Evolutionary conservation across 805 yeast genomes (phyloP), one percentile per base, ranked within the genome.

Genomic region (Maudiozyma bulderi): DNA sequence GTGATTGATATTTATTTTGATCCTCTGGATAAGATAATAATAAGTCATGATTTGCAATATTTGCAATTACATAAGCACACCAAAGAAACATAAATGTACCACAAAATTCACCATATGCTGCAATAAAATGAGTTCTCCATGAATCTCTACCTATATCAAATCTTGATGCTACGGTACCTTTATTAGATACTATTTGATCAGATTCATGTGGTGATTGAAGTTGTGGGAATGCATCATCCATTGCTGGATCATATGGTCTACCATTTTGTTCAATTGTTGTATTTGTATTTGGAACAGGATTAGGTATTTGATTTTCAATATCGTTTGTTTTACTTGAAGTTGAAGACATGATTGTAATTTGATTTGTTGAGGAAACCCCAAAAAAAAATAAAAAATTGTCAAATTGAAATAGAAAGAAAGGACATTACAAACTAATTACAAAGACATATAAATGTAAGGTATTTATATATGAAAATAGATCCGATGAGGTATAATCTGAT

Each of bases 51-150:
- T 82, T 87, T 54, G 95, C 95, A 62, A 81, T 80, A 66, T 84
- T 88, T 38, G 93, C 95, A 73, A 86, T 86, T 47, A 84, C 75
- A 56, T 76, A 85, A 5, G 95, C 95, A 52, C 81, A 74, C 84
- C 88, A 84, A 54, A 88, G 72, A 70, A 87, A 87, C 65, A 84
- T 73, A 63, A 85, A 87, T 37, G 96, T 87, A 59, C 96, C 96
- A 59, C 80, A 76, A 66, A 87, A 85, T 69, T 87, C 96, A 66
- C 89, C 93, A 51, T 77, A 67, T 35, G 75, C 73, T n/a, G 88
- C 90, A 58, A 84, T 72, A 44, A 76, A 56, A 58, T 83, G 86
- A 70, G 83, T 82, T 63, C 80, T 74, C 37, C 71, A 26, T 13
- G 73, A 58, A 56, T 74, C 78, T 37, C 63, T 57, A 11, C 68